Evolutionary conservation across 768 basidiomycete genomes (phyloP).

Genomic region (Pulveroboletus sp.): DNA sequence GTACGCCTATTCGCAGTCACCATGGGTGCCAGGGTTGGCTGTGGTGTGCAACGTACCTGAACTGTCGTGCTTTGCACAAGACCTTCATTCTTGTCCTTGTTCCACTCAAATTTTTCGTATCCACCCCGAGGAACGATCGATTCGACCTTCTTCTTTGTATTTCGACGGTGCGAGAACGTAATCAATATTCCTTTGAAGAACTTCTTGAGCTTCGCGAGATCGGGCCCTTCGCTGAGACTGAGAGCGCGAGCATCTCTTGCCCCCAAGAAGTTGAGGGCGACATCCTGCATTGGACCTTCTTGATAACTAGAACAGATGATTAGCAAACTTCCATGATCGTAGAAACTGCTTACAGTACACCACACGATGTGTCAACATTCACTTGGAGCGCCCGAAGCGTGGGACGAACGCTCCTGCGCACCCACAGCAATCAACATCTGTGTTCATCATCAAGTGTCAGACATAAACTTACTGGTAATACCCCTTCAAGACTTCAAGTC

Average conservation of each 20-base stretch:
- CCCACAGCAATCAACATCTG: neutral
- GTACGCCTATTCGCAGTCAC: conserved; percentile 37
- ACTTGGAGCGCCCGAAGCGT: conserved; percentile 38
- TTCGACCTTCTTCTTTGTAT: conserved; percentile 33
- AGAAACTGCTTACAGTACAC: conserved; percentile 38
- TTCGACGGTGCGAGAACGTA: conserved; percentile 27
- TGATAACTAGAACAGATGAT: conserved; percentile 21
- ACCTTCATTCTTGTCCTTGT: conserved; percentile 19
- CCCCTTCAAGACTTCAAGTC: conserved; percentile 46
- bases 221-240: conserved; percentile 15
- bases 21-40: neutral
- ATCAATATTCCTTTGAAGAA: conserved; percentile 39
- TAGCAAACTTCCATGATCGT: neutral
- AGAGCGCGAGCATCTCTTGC: conserved; percentile 30
- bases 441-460: neutral
- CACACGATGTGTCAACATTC: conserved; percentile 46
- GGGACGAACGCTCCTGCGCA: conserved; percentile 45
- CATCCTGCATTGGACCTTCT: conserved; percentile 21
- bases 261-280: conserved; percentile 32
- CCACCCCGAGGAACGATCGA: conserved; percentile 40
- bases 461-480: conserved; percentile 45
- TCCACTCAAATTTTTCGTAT: conserved; percentile 38
- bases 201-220: conserved; percentile 34
- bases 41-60: conserved; percentile 28
- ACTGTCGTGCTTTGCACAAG: conserved; percentile 33